Conservation (phyloP, 257 asterid genomes). For the Fraxinus excelsior region DNA sequence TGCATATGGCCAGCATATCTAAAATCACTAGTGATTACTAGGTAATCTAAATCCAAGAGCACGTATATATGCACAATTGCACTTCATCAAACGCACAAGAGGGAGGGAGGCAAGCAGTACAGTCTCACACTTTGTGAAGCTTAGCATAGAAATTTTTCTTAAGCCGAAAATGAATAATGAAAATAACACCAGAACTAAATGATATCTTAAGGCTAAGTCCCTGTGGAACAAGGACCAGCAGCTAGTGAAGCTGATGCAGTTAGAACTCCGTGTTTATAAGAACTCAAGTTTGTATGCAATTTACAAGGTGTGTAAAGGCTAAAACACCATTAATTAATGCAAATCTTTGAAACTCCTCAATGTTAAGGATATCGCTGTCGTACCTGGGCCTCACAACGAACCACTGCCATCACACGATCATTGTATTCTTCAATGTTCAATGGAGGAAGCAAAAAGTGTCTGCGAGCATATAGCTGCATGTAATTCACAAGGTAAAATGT, state of each 20-base stretch:
- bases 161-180: background rate
- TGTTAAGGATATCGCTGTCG: constrained; percentile 15
- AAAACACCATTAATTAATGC: constrained; percentile 6
- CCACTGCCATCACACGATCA: constrained; percentile 92
- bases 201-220: background rate
- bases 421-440: constrained; percentile 80
- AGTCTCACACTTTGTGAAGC: background rate
- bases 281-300: constrained; percentile 17
- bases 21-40: background rate
- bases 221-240: background rate
- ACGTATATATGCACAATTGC: constrained; percentile 8
- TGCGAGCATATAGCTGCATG: constrained; percentile 88
- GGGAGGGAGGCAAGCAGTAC: background rate
- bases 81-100: background rate
- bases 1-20: constrained; percentile 13
- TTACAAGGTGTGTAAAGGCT: background rate
- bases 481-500: constrained; percentile 23
- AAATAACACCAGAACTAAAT: background rate
- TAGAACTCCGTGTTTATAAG: constrained; percentile 7
- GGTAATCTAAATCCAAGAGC: background rate
- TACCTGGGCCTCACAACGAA: constrained; percentile 99
- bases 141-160: background rate
- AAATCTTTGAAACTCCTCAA: constrained; percentile 3
- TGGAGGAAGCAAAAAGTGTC: constrained; percentile 90
- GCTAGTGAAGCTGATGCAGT: constrained; percentile 5